A percentile compares a stretch with the other conserved stretches of the same genome.
These are phyloP conservation scores for Rhodamnia argentea DNA, from an alignment of 345 rosid genomes.

Conservation along the genomic window DNA sequence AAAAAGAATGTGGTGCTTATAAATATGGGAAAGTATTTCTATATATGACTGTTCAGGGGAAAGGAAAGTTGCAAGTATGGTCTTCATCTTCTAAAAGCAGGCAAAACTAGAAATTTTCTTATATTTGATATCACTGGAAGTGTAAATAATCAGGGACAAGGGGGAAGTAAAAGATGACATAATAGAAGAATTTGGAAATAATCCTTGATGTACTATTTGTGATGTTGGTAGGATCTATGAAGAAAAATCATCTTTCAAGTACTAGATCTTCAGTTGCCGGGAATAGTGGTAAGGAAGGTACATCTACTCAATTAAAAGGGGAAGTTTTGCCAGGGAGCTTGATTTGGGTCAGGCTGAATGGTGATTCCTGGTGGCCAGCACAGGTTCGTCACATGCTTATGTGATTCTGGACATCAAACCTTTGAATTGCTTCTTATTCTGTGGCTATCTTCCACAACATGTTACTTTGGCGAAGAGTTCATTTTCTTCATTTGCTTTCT, in stretches of 20 bases:
- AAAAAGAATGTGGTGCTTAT: background rate
- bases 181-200: background rate
- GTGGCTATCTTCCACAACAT: background rate
- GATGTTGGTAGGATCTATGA: constrained; percentile 3
- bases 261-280: constrained; percentile 1
- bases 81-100: background rate
- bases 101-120: background rate
- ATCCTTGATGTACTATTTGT: background rate
- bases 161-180: background rate
- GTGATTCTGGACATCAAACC: background rate
- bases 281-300: constrained; percentile 6
- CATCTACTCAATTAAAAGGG: constrained; percentile 7
- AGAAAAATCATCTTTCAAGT: constrained; percentile 2
- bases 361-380: constrained; percentile 56
- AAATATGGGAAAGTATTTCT: background rate
- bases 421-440: background rate
- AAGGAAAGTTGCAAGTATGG: background rate
- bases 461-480: background rate
- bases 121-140: background rate
- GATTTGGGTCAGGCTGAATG: constrained; percentile 29
- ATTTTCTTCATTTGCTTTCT: background rate
- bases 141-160: background rate
- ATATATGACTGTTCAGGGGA: background rate
- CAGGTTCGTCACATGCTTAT: constrained; percentile 16
- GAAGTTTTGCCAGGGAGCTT: constrained; percentile 23